Base-by-base conservation (phyloP, 768 basidiomycete species). In the Rossbeevera mucosa region DNA sequence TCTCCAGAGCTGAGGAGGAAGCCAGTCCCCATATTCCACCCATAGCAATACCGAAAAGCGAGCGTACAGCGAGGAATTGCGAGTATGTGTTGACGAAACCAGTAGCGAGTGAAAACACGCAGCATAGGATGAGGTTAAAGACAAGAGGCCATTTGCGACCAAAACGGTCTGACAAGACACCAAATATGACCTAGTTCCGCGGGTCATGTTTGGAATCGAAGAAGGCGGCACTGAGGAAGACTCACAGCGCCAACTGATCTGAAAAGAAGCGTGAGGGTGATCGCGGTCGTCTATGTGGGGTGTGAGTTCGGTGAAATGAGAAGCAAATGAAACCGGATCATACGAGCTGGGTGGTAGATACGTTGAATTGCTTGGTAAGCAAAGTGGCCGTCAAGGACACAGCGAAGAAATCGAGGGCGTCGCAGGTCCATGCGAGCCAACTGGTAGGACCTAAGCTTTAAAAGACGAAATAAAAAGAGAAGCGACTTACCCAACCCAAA, bases 61-160 rank as follows among this genome's bases (percentile, higher is more conserved):
- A 80, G 6, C 94, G 80, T 5, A 92, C 76, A 14, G 80, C 92
- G 22, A 97, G 80, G 74, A 98, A 98, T 55, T 86, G 76, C 0
- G 54, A 28, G 71, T 81, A 97, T 0, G 84, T 91, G 16, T 85
- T 76, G 40, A 84, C 83, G 69, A 94, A 97, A 24, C 89, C 85
- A 1, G 83, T 82, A 0, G 83, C 88, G 21, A 96, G 80, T 62
- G 93, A 83, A 48, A 96, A 80, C 5, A 79, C 65, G 13, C 80
- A 76, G 55, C 91, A 80, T 44, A 94, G 64, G 22, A 91, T 42
- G 20, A 94, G 76, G 65, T 93, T 94, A 57, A 61, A 57, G 25
- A 95, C 82, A 5, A 94, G 76, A 4, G 93, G 93, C 93, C 93
- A 98, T 76, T 94, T 95, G 25, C 94, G 80, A 4, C 94, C 94